A percentile compares a stretch with the other conserved stretches of the same genome.
These are phyloP conservation scores for Aspergillus vadensis DNA, from an alignment of 2,329 filamentous ascomycete genomes.

Conservation along the genomic window DNA sequence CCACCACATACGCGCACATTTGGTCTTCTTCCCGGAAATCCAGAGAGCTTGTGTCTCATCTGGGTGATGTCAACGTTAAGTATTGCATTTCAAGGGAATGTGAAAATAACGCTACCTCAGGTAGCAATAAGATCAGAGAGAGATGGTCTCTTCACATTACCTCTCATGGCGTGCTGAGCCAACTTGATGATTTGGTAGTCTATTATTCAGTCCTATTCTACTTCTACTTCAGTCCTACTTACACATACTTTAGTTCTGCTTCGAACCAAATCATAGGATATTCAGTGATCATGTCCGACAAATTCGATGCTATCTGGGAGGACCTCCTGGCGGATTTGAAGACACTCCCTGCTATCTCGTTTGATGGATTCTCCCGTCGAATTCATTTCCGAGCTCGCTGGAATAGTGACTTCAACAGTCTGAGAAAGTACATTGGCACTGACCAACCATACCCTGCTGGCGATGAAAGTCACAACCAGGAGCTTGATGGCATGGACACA, in stretches of 20 bases:
- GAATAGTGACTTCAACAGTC: not conserved
- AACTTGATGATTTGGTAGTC: not conserved
- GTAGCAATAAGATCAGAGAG: not conserved
- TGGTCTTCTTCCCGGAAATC: not conserved
- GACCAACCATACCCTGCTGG: not conserved
- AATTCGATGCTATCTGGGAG: not conserved
- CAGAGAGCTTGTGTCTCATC: not conserved
- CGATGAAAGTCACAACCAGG: not conserved
- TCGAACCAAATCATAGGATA: not conserved
- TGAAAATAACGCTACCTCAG: not conserved
- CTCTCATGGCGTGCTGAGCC: too few relatives aligned
- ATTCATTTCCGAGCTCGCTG: not conserved
- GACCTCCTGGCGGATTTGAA: not conserved
- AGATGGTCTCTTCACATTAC: not conserved
- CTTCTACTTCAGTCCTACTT: too few relatives aligned
- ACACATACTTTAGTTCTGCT: too few relatives aligned
- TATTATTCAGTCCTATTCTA: too few relatives aligned
- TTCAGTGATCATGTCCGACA: accelerated
- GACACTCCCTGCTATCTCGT: not conserved
- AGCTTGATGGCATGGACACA: not conserved
- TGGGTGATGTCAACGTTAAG: not conserved
- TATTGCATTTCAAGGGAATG: accelerated
- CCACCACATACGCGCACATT: not conserved
- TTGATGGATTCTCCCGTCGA: not conserved
- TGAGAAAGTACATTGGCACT: not conserved